These are phyloP conservation scores for Hymenoscyphus occultus DNA, from an alignment of 2,329 filamentous ascomycete genomes.

Conservation along the genomic window DNA sequence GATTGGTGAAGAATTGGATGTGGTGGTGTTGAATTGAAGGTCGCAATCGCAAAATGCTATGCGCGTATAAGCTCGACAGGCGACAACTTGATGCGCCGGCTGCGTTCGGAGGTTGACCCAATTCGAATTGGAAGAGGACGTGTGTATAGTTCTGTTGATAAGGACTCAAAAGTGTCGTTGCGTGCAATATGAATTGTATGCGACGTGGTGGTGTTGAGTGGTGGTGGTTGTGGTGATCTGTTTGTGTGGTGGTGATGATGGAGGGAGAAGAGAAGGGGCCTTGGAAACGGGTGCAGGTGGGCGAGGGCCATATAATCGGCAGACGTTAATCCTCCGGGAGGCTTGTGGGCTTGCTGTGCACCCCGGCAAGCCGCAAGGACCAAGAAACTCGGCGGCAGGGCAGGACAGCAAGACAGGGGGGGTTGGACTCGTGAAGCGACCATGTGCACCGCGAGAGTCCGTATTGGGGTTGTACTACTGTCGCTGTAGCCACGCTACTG, in stretches of 20 bases:
- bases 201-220: slow-evolving; percentile 19
- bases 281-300: slow-evolving; percentile 7
- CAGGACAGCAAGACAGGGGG: not conserved
- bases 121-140: not conserved
- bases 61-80: slow-evolving; percentile 6
- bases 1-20: slow-evolving; percentile 2
- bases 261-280: slow-evolving; percentile 11
- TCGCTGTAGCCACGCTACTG: no score
- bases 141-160: not conserved
- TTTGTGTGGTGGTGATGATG: slow-evolving; percentile 15
- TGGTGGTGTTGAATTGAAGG: slow-evolving; percentile 9
- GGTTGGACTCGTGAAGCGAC: not conserved
- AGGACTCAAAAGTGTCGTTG: slow-evolving; percentile 16
- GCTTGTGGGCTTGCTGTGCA: not conserved
- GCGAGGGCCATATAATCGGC: not conserved
- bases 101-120: slow-evolving; percentile 18
- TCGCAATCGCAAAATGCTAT: slow-evolving; percentile 16
- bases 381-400: no score
- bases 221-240: slow-evolving; percentile 10
- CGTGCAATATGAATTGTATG: slow-evolving; percentile 9
- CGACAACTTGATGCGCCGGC: slow-evolving; percentile 26
- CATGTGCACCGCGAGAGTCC: not conserved
- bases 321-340: slow-evolving; percentile 3
- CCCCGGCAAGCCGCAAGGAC: no score
- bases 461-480: not conserved